phyloP scores from a whole-genome alignment of 2,329 filamentous ascomycete genomes.

The Aspergillus pseudoterreus region DNA sequence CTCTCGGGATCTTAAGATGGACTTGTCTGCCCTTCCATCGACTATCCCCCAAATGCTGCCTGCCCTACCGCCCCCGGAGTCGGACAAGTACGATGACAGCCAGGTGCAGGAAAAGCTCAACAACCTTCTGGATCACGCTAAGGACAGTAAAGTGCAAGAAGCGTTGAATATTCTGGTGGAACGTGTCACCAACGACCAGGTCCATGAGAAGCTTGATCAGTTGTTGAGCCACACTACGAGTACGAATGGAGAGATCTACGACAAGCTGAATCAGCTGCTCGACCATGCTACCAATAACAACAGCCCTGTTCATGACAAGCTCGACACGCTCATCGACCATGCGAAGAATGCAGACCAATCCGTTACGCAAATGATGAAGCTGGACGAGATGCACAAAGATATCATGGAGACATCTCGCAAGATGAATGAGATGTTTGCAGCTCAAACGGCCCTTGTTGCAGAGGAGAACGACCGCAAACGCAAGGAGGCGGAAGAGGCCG shows the following conservation, averaged over 20 bases:
- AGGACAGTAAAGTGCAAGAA: constrained; percentile 55
- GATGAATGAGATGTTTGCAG: constrained; percentile 65
- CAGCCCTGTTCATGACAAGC: constrained; percentile 31
- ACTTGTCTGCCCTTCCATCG: constrained; percentile 46
- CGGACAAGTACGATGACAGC: constrained; percentile 62
- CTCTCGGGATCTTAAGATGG: constrained; percentile 57
- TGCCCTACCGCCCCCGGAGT: constrained; percentile 40
- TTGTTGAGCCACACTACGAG: constrained; percentile 34
- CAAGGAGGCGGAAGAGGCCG: constrained; percentile 74
- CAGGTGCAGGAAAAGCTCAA: constrained; percentile 59
- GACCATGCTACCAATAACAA: constrained; percentile 28
- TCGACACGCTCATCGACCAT: constrained; percentile 47
- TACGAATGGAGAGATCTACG: constrained; percentile 47
- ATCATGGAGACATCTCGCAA: constrained; percentile 81
- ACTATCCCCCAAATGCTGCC: constrained; percentile 57
- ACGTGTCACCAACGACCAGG: constrained; percentile 47
- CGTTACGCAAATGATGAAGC: constrained; percentile 70
- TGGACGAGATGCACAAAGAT: constrained; percentile 85
- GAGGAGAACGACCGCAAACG: constrained; percentile 77
- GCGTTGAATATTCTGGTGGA: constrained; percentile 50
- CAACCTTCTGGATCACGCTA: constrained; percentile 36
- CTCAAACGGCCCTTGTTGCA: constrained; percentile 50
- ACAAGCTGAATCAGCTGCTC: constrained; percentile 54
- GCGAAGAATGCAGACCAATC: constrained; percentile 62
- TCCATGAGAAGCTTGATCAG: constrained; percentile 58